Base-by-base conservation (phyloP, 2,329 filamentous ascomycete genomes). In the Nemania abortiva region DNA sequence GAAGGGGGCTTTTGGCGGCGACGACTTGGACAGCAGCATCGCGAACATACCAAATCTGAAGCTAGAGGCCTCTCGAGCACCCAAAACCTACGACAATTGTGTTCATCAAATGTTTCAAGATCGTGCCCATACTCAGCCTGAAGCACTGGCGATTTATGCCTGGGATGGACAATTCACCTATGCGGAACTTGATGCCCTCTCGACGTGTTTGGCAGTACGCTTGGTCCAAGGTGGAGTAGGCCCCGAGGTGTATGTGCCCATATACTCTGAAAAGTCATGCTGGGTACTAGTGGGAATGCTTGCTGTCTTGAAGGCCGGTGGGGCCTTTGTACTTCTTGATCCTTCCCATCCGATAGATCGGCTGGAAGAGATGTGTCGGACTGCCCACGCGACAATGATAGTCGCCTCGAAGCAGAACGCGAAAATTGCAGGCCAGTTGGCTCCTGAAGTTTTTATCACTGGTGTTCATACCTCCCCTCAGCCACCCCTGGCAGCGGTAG, bases 251-350 rank as follows among this genome's bases (percentile, higher is more conserved):
- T 52, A 56, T 20, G 65, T 72, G 39, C 68, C 68, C 1, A 22
- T 72, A 27, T 72, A 24, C 56, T 66, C 65, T 7, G 70, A 72
- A 47, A 72, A 70, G 52, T 72, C 70, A 27, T 15, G 24, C 20
- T 72, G 71, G 71, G 61, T 62, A 24, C 29, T 56, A 1, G 62
- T 76, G 1, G 73, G 70, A 11, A 72, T 78, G 22, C 57, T 78
- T 6, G 77, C 68, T 3, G 60, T 77, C 27, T 53, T 78, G 39
- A 76, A 78, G 54, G 70, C 75, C 5, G 78, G 78, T 18, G 77
- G 72, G 3, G 77, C 74, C n/a, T 79, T 76, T 66, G 71, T 75
- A 0, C 73, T 73, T 1, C 65, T 78, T 3, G 76, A 78, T 53
- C 73, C 73, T 10, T 50, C 70, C 20, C 64, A 74, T 34, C 74